Evolutionary conservation across 2,329 filamentous ascomycete genomes (phyloP), one percentile per base, ranked within the genome.

Genomic region (Colletotrichum sp.): DNA sequence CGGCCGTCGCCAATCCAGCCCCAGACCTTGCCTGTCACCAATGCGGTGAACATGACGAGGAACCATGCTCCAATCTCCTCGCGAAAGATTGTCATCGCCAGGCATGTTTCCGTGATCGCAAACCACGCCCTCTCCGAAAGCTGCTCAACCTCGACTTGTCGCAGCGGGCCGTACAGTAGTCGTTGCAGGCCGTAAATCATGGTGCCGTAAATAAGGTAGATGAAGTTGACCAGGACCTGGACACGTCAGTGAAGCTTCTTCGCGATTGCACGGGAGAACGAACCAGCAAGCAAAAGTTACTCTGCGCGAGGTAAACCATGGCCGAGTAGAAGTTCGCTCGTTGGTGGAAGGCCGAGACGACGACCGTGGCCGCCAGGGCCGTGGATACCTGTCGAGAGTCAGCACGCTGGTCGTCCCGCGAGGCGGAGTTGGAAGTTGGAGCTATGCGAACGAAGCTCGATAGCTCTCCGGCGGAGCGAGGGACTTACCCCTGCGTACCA

Each of bases 101-200:
- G 88, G 80, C 96, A 95, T 76, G 97, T 99, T 86, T 99, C 97
- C 61, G 96, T 98, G 54, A 98, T 94, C 51, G 97, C 96, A 81
- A 98, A 98, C 97, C 97, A 99, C 64, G 94, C 96, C 84, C 96
- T 96, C 84, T 99, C 97, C 81, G 98, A 98, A 16, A 99, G 90
- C 82, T 98, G 96, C 84, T 99, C 97, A 79, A 97, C 94, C 86
- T 99, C 97, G 86, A 98, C 95, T 31, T 95, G 93, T 77, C 97
- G 95, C 27, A 99, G 90, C 21, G 92, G 93, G 74, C 97, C 97
- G 81, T 96, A 99, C 81, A 97, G 95, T 66, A 98, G 87, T 79
- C 95, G 93, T 82, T 98, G 97, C 21, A 99, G 90, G 73, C 92
- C 94, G 84, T 96, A 98, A 76, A 98, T 91, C 78, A 98, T 90